Conservation (phyloP, 2,329 filamentous ascomycete genomes). For the Epichloe sp. region DNA sequence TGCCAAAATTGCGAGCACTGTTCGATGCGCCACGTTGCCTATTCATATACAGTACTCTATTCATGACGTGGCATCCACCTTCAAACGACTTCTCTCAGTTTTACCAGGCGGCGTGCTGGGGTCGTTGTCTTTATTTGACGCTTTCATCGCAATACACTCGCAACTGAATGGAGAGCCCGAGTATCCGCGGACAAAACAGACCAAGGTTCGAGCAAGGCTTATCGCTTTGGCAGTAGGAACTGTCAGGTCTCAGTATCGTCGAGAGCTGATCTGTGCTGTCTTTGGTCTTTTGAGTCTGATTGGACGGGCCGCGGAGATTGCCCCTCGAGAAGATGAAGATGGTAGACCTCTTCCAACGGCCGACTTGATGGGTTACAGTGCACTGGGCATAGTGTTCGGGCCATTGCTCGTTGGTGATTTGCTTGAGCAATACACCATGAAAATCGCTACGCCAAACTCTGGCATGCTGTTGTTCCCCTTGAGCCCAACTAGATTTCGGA, state of each 20-base stretch:
- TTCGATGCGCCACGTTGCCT: conserved; percentile 45
- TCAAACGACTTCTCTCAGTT: conserved; percentile 51
- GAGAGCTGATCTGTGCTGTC: conserved; percentile 53
- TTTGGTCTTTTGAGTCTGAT: conserved; percentile 52
- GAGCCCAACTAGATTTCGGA: conserved; percentile 27
- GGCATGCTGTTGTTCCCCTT: conserved; percentile 30
- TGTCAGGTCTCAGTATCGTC: conserved; percentile 43
- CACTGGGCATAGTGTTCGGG: conserved; percentile 52
- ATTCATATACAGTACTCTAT: conserved; percentile 43
- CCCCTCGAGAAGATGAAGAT: conserved; percentile 36
- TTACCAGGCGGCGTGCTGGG: conserved; percentile 55
- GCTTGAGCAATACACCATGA: conserved; percentile 37
- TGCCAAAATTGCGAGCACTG: conserved; percentile 41
- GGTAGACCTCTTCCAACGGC: conserved; percentile 39
- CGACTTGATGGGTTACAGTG: conserved; percentile 51
- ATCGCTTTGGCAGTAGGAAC: conserved; percentile 50
- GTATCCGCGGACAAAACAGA: conserved; percentile 37
- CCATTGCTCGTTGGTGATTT: conserved; percentile 48
- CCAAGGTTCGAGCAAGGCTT: conserved; percentile 46
- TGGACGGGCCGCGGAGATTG: conserved; percentile 41
- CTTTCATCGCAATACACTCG: conserved; percentile 46
- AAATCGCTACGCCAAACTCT: conserved; percentile 25
- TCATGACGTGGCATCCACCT: conserved; percentile 54
- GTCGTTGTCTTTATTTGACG: conserved; percentile 46
- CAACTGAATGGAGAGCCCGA: conserved; percentile 40